These are phyloP conservation scores for Trichoderma sp. DNA, from an alignment of 2,329 filamentous ascomycete genomes.

Conservation along the genomic window DNA sequence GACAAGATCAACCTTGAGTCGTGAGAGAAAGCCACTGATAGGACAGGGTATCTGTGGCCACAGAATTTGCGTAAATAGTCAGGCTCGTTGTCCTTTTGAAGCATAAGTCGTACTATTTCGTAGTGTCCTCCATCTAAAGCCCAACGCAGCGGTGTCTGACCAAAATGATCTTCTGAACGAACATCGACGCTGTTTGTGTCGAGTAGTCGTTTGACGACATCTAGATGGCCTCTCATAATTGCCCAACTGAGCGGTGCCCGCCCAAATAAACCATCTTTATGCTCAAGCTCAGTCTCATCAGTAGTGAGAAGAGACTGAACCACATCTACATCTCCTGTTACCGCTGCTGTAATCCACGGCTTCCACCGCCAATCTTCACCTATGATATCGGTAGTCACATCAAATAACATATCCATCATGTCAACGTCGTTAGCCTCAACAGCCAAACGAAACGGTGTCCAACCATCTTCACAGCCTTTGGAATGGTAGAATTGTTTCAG, in stretches of 20 bases:
- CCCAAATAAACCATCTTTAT: not conserved
- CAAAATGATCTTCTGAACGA: not conserved
- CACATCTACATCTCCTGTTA: not conserved
- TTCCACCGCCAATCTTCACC: not conserved
- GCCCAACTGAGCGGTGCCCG: not conserved
- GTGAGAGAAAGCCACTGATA: not conserved
- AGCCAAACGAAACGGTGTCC: not conserved
- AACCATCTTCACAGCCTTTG: not conserved
- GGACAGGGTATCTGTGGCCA: not conserved
- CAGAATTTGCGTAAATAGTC: not conserved
- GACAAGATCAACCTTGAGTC: not conserved
- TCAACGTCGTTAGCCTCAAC: not conserved
- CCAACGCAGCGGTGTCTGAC: not conserved
- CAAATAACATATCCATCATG: not conserved
- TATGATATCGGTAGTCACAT: no score
- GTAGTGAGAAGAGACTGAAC: not conserved
- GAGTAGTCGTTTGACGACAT: not conserved
- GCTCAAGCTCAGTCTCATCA: not conserved
- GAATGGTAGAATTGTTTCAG: not conserved
- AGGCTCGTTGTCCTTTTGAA: not conserved
- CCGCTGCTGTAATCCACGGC: not conserved
- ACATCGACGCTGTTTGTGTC: not conserved
- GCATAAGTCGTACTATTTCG: not conserved
- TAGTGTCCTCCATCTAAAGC: not conserved
- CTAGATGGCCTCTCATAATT: not conserved